Conservation (phyloP, 2,329 filamentous ascomycete species). For the Aspergillus versicolor region DNA sequence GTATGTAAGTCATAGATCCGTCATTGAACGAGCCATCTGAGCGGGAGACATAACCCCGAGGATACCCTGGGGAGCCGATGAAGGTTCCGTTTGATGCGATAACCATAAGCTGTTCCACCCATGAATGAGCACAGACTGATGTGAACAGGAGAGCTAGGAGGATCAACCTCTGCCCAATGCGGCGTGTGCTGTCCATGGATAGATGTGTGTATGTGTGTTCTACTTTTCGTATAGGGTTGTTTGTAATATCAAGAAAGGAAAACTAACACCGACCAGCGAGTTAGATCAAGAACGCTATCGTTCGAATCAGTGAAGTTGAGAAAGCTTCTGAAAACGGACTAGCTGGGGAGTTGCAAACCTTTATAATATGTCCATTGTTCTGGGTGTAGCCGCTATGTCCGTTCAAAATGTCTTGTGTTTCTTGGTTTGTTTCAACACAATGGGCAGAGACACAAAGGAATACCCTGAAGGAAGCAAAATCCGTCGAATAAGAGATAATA, state of each 20-base stretch:
- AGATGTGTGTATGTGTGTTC: background rate
- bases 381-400: background rate
- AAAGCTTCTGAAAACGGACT: background rate
- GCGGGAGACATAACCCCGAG: constrained; percentile 68
- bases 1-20: constrained; percentile 58
- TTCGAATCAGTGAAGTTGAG: constrained; percentile 5
- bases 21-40: constrained; percentile 58
- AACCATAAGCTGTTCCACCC: constrained; percentile 74
- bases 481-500: constrained; percentile 1
- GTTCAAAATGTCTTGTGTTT: constrained; percentile 1
- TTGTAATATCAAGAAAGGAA: background rate
- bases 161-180: constrained; percentile 10
- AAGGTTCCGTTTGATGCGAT: constrained; percentile 74
- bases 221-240: background rate
- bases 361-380: constrained; percentile 14
- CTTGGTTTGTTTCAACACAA: background rate
- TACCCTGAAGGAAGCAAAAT: background rate
- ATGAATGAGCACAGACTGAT: constrained; percentile 63
- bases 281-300: background rate
- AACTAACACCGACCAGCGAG: constrained; percentile 6
- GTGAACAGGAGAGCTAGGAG: constrained; percentile 29
- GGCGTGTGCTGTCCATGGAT: constrained; percentile 7
- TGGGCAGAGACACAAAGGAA: background rate
- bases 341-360: background rate
- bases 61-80: constrained; percentile 67